Conservation (phyloP, 352 stramenopile species). For the Phytophthora citricola region DNA sequence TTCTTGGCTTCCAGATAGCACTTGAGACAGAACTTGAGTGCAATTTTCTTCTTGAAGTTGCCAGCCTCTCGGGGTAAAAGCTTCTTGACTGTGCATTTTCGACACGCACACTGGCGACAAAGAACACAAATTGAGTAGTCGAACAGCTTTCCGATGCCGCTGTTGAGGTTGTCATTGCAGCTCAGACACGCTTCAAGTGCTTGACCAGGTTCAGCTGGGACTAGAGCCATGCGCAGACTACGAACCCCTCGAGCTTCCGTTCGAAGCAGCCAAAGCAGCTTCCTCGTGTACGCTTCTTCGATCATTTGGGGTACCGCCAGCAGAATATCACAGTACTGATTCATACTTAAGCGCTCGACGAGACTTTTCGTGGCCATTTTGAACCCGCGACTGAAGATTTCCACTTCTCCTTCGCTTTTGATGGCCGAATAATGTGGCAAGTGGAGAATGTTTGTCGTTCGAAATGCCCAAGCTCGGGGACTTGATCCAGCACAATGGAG, state of each 20-base stretch:
- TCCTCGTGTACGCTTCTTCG: neutral
- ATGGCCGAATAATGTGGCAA: neutral
- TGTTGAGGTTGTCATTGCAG: neutral
- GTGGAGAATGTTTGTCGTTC: neutral
- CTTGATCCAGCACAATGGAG: neutral
- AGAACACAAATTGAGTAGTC: too few species aligned
- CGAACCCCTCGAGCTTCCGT: neutral
- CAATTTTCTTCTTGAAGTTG: too few species aligned
- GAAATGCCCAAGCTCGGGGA: neutral
- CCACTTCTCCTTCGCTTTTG: neutral
- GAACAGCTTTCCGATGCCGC: too few species aligned
- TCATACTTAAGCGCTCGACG: neutral
- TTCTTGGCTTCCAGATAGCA: neutral
- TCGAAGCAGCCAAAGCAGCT: neutral
- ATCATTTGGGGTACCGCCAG: neutral
- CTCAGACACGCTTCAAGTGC: neutral
- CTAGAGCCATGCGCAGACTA: too few species aligned
- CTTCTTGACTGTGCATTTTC: neutral
- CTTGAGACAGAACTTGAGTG: neutral
- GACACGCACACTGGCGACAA: neutral
- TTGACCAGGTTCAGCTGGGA: too few species aligned
- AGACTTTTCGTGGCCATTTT: neutral
- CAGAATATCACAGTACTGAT: neutral
- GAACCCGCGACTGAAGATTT: neutral
- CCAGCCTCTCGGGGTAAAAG: neutral